Evolutionary conservation across 805 yeast genomes (phyloP).

Genomic region (Saturnispora sekii): DNA sequence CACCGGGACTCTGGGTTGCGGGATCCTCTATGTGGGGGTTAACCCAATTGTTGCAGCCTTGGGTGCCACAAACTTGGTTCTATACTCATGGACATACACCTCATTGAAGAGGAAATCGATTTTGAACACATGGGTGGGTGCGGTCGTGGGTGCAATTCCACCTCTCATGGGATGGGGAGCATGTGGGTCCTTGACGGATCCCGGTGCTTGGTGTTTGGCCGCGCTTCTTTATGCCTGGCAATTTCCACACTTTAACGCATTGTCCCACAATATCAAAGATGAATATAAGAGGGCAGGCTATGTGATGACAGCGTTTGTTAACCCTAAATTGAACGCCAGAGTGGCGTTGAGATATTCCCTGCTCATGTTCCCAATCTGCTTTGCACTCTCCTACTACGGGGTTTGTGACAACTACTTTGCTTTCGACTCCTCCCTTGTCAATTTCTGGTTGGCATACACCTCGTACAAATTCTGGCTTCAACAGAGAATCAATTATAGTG

Average conservation of each 20-base stretch:
- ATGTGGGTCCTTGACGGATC: slow-evolving; percentile 66
- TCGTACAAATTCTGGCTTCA: slow-evolving; percentile 82
- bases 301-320: slow-evolving; percentile 93
- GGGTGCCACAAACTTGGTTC: slow-evolving; percentile 70
- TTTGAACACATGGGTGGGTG: slow-evolving; percentile 96
- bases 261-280: slow-evolving; percentile 77
- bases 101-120: slow-evolving; percentile 79
- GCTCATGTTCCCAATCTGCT: slow-evolving; percentile 90
- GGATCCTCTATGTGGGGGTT: slow-evolving; percentile 67
- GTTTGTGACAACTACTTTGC: slow-evolving; percentile 77
- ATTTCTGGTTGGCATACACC: slow-evolving; percentile 77
- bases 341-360: slow-evolving; percentile 86
- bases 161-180: slow-evolving; percentile 99
- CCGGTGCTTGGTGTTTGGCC: slow-evolving; percentile 94
- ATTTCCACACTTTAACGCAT: slow-evolving; percentile 92
- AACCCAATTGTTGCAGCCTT: slow-evolving; percentile 74
- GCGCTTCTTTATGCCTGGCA: slow-evolving; percentile 93
- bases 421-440: slow-evolving; percentile 71
- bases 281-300: slow-evolving; percentile 92
- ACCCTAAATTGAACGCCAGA: slow-evolving; percentile 85
- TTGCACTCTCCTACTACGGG: slow-evolving; percentile 66
- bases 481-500: slow-evolving; percentile 51
- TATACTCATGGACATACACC: slow-evolving; percentile 88
- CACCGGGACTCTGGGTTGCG: slow-evolving; percentile 63
- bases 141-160: slow-evolving; percentile 97